Conservation (phyloP, 140 eudicot species). For the Cichorium intybus region DNA sequence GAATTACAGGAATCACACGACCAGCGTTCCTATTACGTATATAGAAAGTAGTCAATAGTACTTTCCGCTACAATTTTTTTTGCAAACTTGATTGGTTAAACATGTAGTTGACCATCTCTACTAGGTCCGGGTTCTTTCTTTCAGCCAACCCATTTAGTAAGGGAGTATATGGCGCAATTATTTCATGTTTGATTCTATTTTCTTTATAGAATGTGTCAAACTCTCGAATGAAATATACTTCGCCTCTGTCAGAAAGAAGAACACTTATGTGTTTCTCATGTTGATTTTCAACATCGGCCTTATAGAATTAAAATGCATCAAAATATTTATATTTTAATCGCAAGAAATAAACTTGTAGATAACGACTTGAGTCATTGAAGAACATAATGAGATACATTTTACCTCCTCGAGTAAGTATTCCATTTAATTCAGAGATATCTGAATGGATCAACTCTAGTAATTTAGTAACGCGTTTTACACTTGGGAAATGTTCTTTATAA, state of each 20-base stretch:
- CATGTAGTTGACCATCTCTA: constrained; percentile 6
- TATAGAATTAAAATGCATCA: not conserved
- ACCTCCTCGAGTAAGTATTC: no score
- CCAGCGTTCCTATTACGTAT: not conserved
- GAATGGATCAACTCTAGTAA: no score
- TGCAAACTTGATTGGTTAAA: not conserved
- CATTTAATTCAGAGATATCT: no score
- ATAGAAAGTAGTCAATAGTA: not conserved
- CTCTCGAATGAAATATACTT: constrained; percentile 5
- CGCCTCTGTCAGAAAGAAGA: constrained; percentile 9
- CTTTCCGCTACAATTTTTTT: constrained; percentile 10
- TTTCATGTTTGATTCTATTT: constrained; percentile 14
- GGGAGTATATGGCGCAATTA: not conserved
- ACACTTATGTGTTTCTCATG: not conserved
- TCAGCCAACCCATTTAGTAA: constrained; percentile 14
- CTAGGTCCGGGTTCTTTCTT: not conserved
- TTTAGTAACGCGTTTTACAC: no score
- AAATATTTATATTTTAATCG: not conserved
- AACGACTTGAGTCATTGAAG: not conserved
- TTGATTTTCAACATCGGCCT: not conserved
- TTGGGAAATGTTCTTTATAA: no score
- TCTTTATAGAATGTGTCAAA: constrained; percentile 8
- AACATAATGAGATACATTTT: no score
- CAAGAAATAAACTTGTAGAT: not conserved
- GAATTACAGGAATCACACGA: not conserved